Evolutionary conservation across 148 eudicot genomes (phyloP).

Genomic region (Fagopyrum tataricum): DNA sequence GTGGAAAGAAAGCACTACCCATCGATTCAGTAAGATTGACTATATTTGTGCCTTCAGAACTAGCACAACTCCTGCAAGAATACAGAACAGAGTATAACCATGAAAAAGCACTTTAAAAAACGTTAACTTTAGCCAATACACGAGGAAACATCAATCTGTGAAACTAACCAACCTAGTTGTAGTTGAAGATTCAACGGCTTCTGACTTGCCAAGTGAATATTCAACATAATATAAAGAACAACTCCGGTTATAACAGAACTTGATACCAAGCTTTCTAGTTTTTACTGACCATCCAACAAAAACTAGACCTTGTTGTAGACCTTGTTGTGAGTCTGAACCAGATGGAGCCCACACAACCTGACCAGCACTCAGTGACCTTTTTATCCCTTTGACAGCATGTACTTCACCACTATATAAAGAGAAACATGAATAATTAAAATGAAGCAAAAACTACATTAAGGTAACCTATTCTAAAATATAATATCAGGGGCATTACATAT

Average conservation of each 20-base stretch:
- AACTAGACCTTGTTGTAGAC: constrained; percentile 60
- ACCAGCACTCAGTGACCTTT: constrained; percentile 67
- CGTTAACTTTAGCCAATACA: background rate
- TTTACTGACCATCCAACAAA: constrained; percentile 84
- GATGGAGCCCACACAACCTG: constrained; percentile 91
- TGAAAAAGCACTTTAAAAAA: background rate
- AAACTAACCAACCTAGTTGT: constrained; percentile 25
- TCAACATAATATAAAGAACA: constrained; percentile 66
- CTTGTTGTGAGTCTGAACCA: constrained; percentile 30
- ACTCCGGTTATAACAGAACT: constrained; percentile 73
- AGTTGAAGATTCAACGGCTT: constrained; percentile 17
- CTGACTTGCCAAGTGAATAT: constrained; percentile 41
- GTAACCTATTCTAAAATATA: background rate
- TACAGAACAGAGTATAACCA: no score
- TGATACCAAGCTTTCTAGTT: constrained; percentile 75
- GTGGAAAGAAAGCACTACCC: constrained; percentile 75
- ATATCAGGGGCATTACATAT: background rate
- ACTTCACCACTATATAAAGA: constrained; percentile 69
- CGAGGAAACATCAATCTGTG: background rate
- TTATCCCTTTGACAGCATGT: constrained; percentile 49
- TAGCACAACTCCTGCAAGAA: constrained; percentile 6
- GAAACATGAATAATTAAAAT: background rate
- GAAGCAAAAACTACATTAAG: background rate
- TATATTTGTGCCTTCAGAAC: constrained; percentile 22
- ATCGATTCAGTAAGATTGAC: constrained; percentile 49